Percentiles rank a stretch among this genome's conserved stretches.
These are phyloP conservation scores for Stagonosporopsis rhizophila DNA, from an alignment of 2,329 filamentous ascomycete species.

Conservation along the genomic window DNA sequence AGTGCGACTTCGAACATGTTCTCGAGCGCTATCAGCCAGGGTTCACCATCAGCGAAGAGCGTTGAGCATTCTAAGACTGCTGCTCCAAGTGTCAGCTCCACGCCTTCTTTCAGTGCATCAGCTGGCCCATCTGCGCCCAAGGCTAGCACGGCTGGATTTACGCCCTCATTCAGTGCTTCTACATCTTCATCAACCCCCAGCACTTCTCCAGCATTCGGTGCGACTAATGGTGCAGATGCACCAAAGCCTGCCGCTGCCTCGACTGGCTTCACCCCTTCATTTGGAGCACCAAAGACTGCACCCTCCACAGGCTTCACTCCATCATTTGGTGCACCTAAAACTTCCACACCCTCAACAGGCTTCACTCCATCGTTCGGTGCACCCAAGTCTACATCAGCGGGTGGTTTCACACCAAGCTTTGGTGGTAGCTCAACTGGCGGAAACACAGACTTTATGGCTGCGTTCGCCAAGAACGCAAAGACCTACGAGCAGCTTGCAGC, in stretches of 20 bases:
- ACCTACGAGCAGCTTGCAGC: slow-evolving; percentile 41
- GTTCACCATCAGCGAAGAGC: slow-evolving; percentile 23
- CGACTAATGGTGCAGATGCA: not conserved
- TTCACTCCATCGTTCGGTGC: slow-evolving; percentile 17
- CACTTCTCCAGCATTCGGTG: slow-evolving; percentile 3
- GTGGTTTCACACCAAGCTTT: slow-evolving; percentile 23
- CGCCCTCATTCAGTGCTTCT: slow-evolving; percentile 22
- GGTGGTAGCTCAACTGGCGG: slow-evolving; percentile 23
- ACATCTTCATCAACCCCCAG: slow-evolving; percentile 6
- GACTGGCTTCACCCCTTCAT: not conserved
- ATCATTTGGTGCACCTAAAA: slow-evolving; percentile 8
- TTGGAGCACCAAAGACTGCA: not conserved
- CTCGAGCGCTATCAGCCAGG: slow-evolving; percentile 34
- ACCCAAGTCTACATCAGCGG: slow-evolving; percentile 4
- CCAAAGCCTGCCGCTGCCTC: not conserved
- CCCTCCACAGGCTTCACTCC: slow-evolving; percentile 14
- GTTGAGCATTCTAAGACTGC: slow-evolving; percentile 20
- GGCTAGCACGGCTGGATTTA: slow-evolving; percentile 11
- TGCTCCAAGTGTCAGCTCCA: slow-evolving; percentile 22
- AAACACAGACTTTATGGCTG: slow-evolving; percentile 31
- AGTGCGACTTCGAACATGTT: slow-evolving; percentile 35
- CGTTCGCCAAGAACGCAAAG: slow-evolving; percentile 43
- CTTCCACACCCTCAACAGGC: slow-evolving; percentile 4
- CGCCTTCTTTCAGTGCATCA: slow-evolving; percentile 20
- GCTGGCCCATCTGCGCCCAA: slow-evolving; percentile 16